Evolutionary conservation across 2,329 filamentous ascomycete genomes (phyloP), one percentile per base, ranked within the genome.

Genomic region (Penicillium nordicum): DNA sequence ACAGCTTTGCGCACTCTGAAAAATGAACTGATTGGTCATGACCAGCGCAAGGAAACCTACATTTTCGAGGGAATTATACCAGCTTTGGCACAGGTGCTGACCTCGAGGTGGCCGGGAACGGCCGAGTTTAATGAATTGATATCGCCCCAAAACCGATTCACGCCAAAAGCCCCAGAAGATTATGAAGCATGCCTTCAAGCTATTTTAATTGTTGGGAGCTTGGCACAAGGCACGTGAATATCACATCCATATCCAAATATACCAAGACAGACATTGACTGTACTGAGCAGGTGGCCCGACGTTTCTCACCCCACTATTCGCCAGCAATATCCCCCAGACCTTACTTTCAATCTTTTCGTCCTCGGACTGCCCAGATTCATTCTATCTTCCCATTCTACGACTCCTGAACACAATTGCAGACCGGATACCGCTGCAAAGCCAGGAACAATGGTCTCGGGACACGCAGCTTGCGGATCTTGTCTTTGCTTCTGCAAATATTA

Each of bases 1-100:
- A 77, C 80, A 27, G 83, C 86, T 48, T 80, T 97, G 43, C 85
- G 87, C 62, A 79, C 81, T 41, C 78, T 99, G 30, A 97, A 96
- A 78, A 94, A 96, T 73, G 89, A 94, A 61, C 83, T 96, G 46
- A 86, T 96, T 58, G 94, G 94, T 25, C 91, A 97, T 73, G 82
- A 88, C 34, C 87, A 93, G 72, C 87, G 88, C 72, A 99, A 99
- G 75, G 88, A 93, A 74, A 76, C 84, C 55, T 92, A 88, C 79
- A 81, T 97, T 40, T 80, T 79, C 56, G 77, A 84, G 53, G 92
- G 92, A 34, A 77, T 89, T 47, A 79, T 84, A 29, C 77, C 79
- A 36, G 72, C 84, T 50, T 73, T 88, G 38, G 73, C 65, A 75
- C 77, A 73, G 69, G 72, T 74, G 66, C 73, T 71, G 72, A 78